These are phyloP conservation scores for Pichia heedii DNA, from an alignment of 805 yeast genomes.

Conservation along the genomic window DNA sequence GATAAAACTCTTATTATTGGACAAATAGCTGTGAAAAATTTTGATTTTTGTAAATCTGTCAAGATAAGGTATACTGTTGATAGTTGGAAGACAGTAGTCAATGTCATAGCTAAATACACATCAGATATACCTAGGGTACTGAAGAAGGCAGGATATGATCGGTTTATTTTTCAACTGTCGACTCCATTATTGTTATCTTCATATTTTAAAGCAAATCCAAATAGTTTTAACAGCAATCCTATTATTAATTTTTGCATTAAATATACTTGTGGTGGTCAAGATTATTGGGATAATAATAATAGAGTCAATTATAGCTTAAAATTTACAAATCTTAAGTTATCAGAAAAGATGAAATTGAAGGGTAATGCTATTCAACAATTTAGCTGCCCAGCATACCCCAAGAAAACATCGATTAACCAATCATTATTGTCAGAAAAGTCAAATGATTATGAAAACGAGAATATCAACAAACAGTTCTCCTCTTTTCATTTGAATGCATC, in stretches of 20 bases:
- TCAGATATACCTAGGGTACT: slow-evolving; percentile 46
- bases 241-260: slow-evolving; percentile 43
- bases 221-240: slow-evolving; percentile 12
- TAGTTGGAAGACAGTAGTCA: slow-evolving; percentile 67
- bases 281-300: slow-evolving; percentile 73
- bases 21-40: slow-evolving; percentile 67
- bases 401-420: too few species aligned
- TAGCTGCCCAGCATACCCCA: too few species aligned
- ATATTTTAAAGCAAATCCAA: slow-evolving; percentile 10
- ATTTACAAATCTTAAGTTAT: slow-evolving; percentile 14
- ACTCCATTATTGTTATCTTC: slow-evolving; percentile 32
- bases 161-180: slow-evolving; percentile 60
- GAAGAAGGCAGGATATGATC: slow-evolving; percentile 48
- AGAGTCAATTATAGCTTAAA: slow-evolving; percentile 48
- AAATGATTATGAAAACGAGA: too few species aligned
- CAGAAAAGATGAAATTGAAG: not conserved
- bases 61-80: slow-evolving; percentile 68
- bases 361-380: not conserved
- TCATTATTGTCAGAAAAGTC: too few species aligned
- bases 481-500: too few species aligned
- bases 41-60: slow-evolving; percentile 59
- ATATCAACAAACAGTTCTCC: too few species aligned
- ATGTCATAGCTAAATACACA: slow-evolving; percentile 53
- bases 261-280: slow-evolving; percentile 39
- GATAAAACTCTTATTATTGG: slow-evolving; percentile 59